Base-by-base conservation (phyloP, 768 basidiomycete species). In the Chalciporus piperatus region DNA sequence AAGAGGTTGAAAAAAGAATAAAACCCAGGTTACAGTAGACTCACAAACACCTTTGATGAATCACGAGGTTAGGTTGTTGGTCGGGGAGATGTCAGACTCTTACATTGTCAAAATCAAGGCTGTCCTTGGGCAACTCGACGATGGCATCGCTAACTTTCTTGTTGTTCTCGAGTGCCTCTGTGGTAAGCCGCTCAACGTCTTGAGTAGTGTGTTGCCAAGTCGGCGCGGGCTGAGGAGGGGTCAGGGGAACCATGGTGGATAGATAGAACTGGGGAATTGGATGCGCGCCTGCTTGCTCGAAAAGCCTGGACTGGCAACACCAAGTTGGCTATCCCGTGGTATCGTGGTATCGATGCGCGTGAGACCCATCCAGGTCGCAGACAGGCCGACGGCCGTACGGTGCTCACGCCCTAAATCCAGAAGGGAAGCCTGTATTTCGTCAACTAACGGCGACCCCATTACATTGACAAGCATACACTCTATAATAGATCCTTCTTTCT, bases 91-190 rank as follows among this genome's bases (percentile, higher is more conserved):
- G 16, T 16, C 10, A n/a, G 14, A 16, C 38, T 20, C 82, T 62
- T 57, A 88, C 89, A 33, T 84, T 82, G 54, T 82, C 73, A 56
- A 87, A 91, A 55, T 73, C 82, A 61, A 81, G 82, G 41, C 82
- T 76, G 50, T 80, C 73, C 9, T 76, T 68, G 28, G 77, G 67
- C 30, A 89, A 73, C 35, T 78, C 74, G 39, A 78, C 87, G 50
- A 92, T 69, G 54, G 72, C 74, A 68, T 90, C 85, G 59, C 76
- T 74, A 28, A 78, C 62, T 13, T 70, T 72, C 42, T 80, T 80
- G 65, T 84, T 76, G 45, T 75, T 72, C 13, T 74, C 77, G 55
- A 91, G 83, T 27, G 78, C 72, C 45, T 80, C 73, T 48, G 84
- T 79, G 47, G 82, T 83, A 30, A 85, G 65, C 30, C 64, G 67